These are phyloP conservation scores for Boletus rufocinnamomeus DNA, from an alignment of 768 basidiomycete genomes.

Conservation along the genomic window DNA sequence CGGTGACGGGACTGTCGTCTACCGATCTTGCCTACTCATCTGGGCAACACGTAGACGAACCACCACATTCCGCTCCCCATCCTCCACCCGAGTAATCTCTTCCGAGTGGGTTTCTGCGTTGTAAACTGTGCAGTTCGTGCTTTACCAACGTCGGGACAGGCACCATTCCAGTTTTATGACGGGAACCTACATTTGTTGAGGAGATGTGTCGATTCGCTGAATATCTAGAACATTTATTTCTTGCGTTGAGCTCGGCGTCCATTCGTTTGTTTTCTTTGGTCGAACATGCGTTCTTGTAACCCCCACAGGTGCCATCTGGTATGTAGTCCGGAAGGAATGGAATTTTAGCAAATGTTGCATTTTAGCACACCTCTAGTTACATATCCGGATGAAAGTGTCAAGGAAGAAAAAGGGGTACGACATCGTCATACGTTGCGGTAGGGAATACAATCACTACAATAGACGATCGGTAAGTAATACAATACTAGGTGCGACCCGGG, in stretches of 20 bases:
- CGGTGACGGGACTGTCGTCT: constrained; percentile 5
- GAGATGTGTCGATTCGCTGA: neutral
- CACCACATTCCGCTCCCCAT: constrained; percentile 3
- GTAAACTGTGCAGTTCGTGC: constrained; percentile 1
- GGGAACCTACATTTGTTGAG: neutral
- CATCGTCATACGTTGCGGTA: constrained; percentile 6
- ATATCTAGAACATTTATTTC: constrained; percentile 11
- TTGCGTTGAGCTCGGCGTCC: constrained; percentile 3
- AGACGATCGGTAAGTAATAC: constrained; percentile 27
- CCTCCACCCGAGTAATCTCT: constrained; percentile 15
- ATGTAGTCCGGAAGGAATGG: neutral
- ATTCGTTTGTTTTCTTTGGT: constrained; percentile 13
- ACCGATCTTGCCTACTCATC: constrained; percentile 16
- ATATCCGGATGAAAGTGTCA: constrained; percentile 4
- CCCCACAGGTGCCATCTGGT: neutral
- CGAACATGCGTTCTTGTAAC: constrained; percentile 1
- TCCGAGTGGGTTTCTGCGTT: constrained; percentile 1
- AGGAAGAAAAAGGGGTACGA: constrained; percentile 8
- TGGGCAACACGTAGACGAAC: constrained; percentile 9
- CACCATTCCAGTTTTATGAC: neutral
- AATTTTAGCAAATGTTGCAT: constrained; percentile 5
- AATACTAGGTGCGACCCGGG: constrained; percentile 16
- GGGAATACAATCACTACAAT: constrained; percentile 22
- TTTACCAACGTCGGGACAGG: neutral
- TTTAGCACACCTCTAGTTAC: constrained; percentile 13